phyloP scores from a whole-genome alignment of 1,139 yeast genomes.

The Ashbya aceris region DNA sequence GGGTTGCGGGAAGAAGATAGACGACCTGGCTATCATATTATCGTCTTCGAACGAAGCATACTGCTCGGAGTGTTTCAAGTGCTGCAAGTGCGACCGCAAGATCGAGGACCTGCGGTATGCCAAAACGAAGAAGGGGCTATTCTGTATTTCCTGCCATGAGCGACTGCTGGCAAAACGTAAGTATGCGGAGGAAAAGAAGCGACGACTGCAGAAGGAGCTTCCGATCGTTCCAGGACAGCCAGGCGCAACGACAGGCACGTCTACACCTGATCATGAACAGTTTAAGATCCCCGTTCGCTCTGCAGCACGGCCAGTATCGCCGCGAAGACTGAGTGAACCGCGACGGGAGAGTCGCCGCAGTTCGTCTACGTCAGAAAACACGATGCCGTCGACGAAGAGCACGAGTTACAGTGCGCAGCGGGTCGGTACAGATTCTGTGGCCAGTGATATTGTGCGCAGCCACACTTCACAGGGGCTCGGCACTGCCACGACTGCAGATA shows the following conservation, averaged over 20 bases:
- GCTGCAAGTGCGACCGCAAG: conserved; percentile 79
- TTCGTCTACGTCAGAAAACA: neutral
- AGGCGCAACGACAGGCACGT: neutral
- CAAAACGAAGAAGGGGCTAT: conserved; percentile 84
- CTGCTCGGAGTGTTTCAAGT: conserved; percentile 83
- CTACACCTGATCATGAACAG: neutral
- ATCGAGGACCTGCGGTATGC: conserved; percentile 91
- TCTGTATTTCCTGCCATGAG: conserved; percentile 91
- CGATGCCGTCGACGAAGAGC: neutral
- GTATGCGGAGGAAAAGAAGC: conserved; percentile 33
- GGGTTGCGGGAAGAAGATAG: conserved; percentile 81
- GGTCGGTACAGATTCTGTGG: neutral
- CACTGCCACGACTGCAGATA: neutral
- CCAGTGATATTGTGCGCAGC: conserved; percentile 4
- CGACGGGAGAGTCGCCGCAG: neutral
- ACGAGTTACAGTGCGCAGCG: neutral
- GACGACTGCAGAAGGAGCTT: conserved; percentile 26
- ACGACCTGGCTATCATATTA: conserved; percentile 74
- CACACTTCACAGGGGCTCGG: neutral
- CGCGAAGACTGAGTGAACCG: neutral
- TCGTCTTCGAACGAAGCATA: conserved; percentile 92
- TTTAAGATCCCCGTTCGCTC: neutral
- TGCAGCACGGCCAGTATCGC: neutral
- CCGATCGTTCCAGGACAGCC: conserved; percentile 24
- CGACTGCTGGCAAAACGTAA: conserved; percentile 43